Evolutionary conservation across 768 basidiomycete species (phyloP), one percentile per base, ranked within the genome.

Genomic region (Collybiopsis luxurians): DNA sequence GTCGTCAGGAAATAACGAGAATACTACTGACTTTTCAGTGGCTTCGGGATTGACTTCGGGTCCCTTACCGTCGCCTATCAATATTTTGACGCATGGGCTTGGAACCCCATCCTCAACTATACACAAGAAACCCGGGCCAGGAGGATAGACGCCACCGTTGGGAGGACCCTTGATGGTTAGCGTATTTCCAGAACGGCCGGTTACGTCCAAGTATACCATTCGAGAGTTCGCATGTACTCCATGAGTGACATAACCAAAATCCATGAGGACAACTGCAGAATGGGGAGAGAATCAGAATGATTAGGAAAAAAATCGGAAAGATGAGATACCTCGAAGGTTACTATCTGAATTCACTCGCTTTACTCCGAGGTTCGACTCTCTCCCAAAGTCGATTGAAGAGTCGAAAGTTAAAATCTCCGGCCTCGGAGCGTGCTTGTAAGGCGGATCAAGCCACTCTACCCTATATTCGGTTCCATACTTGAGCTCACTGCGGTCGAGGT

Each of bases 391-490:
- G 15, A 89, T 63, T 34, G 63, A 67, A 28, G 66, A 63, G 1
- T 79, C 69, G 12, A 63, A 58, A 19, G 59, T 62, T 4, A 66
- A 43, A 31, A 87, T 76, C 47, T 71, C 66, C 4, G 89, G 94
- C 31, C 92, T 79, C 12, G 77, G 65, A 62, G 70, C 70, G 24
- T 70, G 67, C 83, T 90, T 85, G 66, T 96, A 98, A 26, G 89
- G 87, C 0, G 96, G 95, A 53, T 78, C 79, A 61, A 96, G 77
- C 80, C 87, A 86, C 67, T 97, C 95, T 30, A 93, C 89, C 49
- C 92, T 79, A 67, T 95, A 96, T 68, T 96, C 92, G 17, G 92
- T 93, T 28, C 86, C 85, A 66, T 89, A 95, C 66, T 75, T 74
- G 40, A 82, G 63, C 62, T 84, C 86, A 62, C 86, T 90, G 52